phyloP scores from a whole-genome alignment of 805 yeast genomes.

The Yarrowia divulgata region DNA sequence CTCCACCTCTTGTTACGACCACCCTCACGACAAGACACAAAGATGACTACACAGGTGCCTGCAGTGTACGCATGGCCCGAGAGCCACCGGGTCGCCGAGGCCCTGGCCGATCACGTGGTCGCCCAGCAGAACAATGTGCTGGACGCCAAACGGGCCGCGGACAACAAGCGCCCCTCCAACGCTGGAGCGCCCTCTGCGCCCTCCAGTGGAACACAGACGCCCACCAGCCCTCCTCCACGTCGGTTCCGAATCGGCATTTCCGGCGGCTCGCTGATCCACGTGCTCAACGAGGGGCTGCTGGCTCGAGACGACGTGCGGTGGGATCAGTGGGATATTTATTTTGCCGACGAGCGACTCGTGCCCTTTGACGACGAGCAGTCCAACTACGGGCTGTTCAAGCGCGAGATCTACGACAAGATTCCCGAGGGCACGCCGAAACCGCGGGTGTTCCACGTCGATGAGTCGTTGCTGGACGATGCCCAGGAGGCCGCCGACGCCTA shows the following conservation, averaged over 20 bases:
- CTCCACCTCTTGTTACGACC: too few species aligned
- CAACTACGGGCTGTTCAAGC: conserved; percentile 87
- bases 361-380: conserved; percentile 83
- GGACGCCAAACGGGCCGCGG: conserved; percentile 45
- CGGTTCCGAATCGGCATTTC: conserved; percentile 89
- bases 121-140: conserved; percentile 83
- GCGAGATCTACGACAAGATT: conserved; percentile 77
- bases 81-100: conserved; percentile 89
- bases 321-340: conserved; percentile 94
- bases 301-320: conserved; percentile 80
- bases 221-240: conserved; percentile 56
- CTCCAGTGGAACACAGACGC: conserved; percentile 4
- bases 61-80: conserved; percentile 91
- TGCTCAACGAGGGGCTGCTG: conserved; percentile 83
- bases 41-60: conserved; percentile 93
- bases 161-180: conserved; percentile 4
- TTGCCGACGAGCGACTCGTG: conserved; percentile 95
- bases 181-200: conserved; percentile 27
- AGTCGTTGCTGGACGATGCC: conserved; percentile 61
- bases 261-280: conserved; percentile 91
- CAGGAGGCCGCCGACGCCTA: conserved; percentile 94
- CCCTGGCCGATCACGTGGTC: conserved; percentile 93
- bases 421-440: conserved; percentile 63
- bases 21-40: not conserved
- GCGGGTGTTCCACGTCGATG: conserved; percentile 82